Evolutionary conservation across 768 basidiomycete species (phyloP).

Genomic region (Hebeloma cylindrosporum): DNA sequence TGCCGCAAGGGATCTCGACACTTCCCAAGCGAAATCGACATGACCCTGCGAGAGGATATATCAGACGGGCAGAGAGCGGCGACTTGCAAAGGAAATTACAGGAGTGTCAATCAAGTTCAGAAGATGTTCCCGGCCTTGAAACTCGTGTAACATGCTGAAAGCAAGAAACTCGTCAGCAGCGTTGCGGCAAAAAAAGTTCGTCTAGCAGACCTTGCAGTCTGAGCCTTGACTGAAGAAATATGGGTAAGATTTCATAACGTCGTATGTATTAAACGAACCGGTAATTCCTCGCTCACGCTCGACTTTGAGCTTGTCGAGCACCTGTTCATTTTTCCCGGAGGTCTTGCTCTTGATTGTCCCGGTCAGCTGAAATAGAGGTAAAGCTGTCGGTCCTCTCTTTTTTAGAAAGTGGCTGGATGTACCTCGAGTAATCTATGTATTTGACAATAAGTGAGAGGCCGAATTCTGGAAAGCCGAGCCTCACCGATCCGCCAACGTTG

Average conservation of each 20-base stretch:
- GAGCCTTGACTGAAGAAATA: slow-evolving; percentile 76
- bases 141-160: slow-evolving; percentile 73
- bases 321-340: slow-evolving; percentile 75
- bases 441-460: slow-evolving; percentile 1
- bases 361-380: slow-evolving; percentile 65
- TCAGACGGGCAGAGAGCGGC: slow-evolving; percentile 1
- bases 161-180: slow-evolving; percentile 4
- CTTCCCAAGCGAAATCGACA: slow-evolving; percentile 98
- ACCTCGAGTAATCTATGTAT: slow-evolving; percentile 70
- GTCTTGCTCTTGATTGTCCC: slow-evolving; percentile 75
- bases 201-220: slow-evolving; percentile 78
- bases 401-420: neutral
- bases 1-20: slow-evolving; percentile 87
- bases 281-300: slow-evolving; percentile 97
- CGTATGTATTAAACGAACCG: slow-evolving; percentile 42
- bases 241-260: slow-evolving; percentile 6
- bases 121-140: slow-evolving; percentile 58
- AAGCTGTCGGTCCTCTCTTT: no score
- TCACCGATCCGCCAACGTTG: slow-evolving; percentile 85
- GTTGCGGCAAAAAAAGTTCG: no score
- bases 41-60: slow-evolving; percentile 60
- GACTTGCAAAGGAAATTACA: slow-evolving; percentile 37
- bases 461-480: slow-evolving; percentile 24
- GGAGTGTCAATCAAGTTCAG: slow-evolving; percentile 97
- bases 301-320: slow-evolving; percentile 93